These are phyloP conservation scores for Leccinum uliginosum DNA, from an alignment of 768 basidiomycete genomes.

Conservation along the genomic window DNA sequence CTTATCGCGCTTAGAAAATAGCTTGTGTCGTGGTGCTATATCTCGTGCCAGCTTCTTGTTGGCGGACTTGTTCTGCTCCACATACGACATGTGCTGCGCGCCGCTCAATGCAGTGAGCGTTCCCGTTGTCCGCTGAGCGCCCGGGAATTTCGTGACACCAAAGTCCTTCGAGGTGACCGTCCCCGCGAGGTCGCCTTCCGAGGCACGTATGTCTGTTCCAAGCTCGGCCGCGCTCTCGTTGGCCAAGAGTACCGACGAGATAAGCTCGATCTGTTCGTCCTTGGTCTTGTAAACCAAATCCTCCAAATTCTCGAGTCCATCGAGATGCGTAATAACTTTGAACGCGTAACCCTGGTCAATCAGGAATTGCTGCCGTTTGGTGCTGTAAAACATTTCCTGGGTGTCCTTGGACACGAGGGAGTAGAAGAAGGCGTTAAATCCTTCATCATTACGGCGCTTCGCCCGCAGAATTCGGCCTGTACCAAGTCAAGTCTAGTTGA, in stretches of 20 bases:
- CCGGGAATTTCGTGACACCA: constrained; percentile 60
- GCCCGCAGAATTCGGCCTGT: constrained; percentile 93
- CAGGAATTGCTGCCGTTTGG: constrained; percentile 96
- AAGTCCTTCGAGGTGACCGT: constrained; percentile 86
- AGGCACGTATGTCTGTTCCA: constrained; percentile 76
- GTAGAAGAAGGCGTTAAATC: constrained; percentile 99
- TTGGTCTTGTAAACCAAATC: constrained; percentile 89
- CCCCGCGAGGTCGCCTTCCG: constrained; percentile 81
- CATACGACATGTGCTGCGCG: constrained; percentile 88
- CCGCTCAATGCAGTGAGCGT: constrained; percentile 82
- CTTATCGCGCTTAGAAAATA: constrained; percentile 82
- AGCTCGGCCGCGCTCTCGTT: constrained; percentile 89
- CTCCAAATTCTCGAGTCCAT: constrained; percentile 81
- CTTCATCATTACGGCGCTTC: constrained; percentile 97
- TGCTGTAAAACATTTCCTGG: constrained; percentile 99
- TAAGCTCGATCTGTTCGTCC: constrained; percentile 92
- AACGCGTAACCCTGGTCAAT: constrained; percentile 99
- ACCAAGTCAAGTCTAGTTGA: constrained; percentile 6
- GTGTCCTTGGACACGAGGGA: constrained; percentile 99
- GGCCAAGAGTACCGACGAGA: constrained; percentile 88
- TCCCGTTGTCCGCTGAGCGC: constrained; percentile 74
- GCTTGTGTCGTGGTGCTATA: constrained; percentile 59
- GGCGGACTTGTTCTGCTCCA: constrained; percentile 87
- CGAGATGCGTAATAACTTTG: constrained; percentile 98
- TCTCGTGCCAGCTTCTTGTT: constrained; percentile 72